A percentile compares a stretch with the other conserved stretches of the same genome.
These are phyloP conservation scores for Stagonosporopsis vannaccii DNA, from an alignment of 2,329 filamentous ascomycete species.

Conservation along the genomic window DNA sequence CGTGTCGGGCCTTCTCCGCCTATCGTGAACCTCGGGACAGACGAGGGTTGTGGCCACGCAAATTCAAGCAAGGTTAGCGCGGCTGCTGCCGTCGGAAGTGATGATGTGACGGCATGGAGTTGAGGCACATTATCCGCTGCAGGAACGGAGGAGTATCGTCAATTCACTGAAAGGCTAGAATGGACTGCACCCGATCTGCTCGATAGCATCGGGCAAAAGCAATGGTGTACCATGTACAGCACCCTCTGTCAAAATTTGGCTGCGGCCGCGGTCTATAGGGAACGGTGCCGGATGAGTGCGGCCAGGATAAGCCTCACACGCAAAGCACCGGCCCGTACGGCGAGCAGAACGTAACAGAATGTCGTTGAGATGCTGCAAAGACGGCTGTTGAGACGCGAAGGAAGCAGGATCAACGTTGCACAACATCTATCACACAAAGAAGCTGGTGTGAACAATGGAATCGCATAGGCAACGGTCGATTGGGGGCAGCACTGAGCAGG, in stretches of 20 bases:
- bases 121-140: slow-evolving; percentile 1
- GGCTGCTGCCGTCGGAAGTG: not conserved
- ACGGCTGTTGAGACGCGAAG: slow-evolving; percentile 9
- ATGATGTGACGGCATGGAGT: slow-evolving; percentile 1
- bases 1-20: slow-evolving; percentile 11
- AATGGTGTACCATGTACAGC: not conserved
- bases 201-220: not conserved
- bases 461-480: slow-evolving; percentile 2
- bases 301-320: not conserved
- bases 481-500: not conserved
- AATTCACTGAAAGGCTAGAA: not conserved
- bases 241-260: not conserved
- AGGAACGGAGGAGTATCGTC: not conserved
- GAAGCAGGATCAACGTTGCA: slow-evolving; percentile 12
- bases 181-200: not conserved
- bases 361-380: not conserved
- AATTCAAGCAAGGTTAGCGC: slow-evolving; percentile 4
- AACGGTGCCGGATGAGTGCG: not conserved
- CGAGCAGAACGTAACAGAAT: not conserved
- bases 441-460: not conserved
- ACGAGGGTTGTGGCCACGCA: slow-evolving; percentile 1
- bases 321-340: not conserved
- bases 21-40: slow-evolving; percentile 5
- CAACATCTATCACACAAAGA: not conserved
- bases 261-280: not conserved